phyloP scores from a whole-genome alignment of 305 asterid genomes.

The Fraxinus albicans region DNA sequence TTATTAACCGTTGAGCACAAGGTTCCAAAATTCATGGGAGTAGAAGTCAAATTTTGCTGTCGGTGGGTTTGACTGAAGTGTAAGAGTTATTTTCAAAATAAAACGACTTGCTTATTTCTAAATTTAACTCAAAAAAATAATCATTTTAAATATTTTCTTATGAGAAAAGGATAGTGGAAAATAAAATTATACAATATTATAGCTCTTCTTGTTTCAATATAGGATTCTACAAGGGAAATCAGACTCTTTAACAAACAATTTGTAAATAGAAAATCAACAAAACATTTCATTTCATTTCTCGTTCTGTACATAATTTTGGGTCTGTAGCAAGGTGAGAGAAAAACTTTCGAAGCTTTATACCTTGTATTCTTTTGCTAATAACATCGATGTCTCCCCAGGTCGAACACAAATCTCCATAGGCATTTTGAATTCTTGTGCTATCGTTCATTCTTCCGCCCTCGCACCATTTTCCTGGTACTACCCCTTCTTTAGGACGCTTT shows the following conservation, averaged over 20 bases:
- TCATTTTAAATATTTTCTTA: neutral
- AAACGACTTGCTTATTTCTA: neutral
- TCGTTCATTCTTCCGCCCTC: constrained; percentile 9
- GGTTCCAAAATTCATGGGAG: no score
- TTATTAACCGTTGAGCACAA: no score
- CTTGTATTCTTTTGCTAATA: constrained; percentile 30
- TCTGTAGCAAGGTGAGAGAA: constrained; percentile 18
- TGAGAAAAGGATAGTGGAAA: neutral
- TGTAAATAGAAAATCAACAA: neutral
- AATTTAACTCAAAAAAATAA: neutral
- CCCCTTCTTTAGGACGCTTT: constrained; percentile 23
- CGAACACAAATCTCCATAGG: constrained; percentile 24
- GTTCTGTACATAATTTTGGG: neutral
- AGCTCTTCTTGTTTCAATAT: neutral
- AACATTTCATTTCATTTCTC: neutral
- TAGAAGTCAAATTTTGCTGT: no score
- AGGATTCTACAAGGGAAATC: neutral
- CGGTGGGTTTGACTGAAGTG: neutral
- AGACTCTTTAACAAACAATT: neutral
- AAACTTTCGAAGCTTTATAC: constrained; percentile 28
- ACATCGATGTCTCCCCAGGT: constrained; percentile 38
- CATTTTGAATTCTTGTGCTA: neutral
- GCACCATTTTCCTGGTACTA: constrained; percentile 51
- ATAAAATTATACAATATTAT: neutral
- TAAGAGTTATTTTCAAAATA: neutral